A percentile compares a stretch with the other conserved stretches of the same genome.
Evolutionary conservation across 2,329 filamentous ascomycete species (phyloP).

Genomic region (Epichloe bromicola): DNA sequence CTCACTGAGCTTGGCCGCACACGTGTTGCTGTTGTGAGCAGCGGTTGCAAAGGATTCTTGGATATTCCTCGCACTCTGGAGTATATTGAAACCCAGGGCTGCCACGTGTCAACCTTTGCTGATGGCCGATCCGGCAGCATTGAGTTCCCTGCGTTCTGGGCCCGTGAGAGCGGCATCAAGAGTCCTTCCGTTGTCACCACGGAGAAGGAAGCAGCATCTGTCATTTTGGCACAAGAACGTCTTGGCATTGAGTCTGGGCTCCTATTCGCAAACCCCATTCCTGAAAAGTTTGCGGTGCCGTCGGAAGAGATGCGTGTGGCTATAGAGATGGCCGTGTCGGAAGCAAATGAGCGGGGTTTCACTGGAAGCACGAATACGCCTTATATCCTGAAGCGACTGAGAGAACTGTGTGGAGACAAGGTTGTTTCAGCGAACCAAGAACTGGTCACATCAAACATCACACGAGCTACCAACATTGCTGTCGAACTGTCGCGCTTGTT

Average conservation of each 20-base stretch:
- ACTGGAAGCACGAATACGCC: slow-evolving; percentile 72
- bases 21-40: slow-evolving; percentile 74
- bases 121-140: slow-evolving; percentile 61
- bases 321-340: slow-evolving; percentile 54
- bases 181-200: slow-evolving; percentile 65
- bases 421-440: slow-evolving; percentile 65
- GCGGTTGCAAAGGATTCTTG: slow-evolving; percentile 91
- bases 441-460: slow-evolving; percentile 40
- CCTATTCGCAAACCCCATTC: slow-evolving; percentile 81
- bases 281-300: slow-evolving; percentile 54
- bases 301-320: slow-evolving; percentile 55
- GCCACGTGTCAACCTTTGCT: slow-evolving; percentile 78
- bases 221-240: slow-evolving; percentile 65
- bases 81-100: slow-evolving; percentile 57
- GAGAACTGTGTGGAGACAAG: slow-evolving; percentile 59
- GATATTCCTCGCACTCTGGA: slow-evolving; percentile 86
- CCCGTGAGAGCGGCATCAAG: slow-evolving; percentile 67
- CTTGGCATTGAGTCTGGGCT: slow-evolving; percentile 67
- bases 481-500: slow-evolving; percentile 36
- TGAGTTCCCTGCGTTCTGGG: slow-evolving; percentile 90
- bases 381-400: slow-evolving; percentile 67
- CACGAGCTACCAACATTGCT: slow-evolving; percentile 40
- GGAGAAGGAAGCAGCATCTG: slow-evolving; percentile 76
- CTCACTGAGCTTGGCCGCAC: slow-evolving; percentile 87
- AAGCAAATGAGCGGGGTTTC: slow-evolving; percentile 51